Conservation (phyloP, 1,284 basidiomycete genomes). For the Rhodotorula sp. region DNA sequence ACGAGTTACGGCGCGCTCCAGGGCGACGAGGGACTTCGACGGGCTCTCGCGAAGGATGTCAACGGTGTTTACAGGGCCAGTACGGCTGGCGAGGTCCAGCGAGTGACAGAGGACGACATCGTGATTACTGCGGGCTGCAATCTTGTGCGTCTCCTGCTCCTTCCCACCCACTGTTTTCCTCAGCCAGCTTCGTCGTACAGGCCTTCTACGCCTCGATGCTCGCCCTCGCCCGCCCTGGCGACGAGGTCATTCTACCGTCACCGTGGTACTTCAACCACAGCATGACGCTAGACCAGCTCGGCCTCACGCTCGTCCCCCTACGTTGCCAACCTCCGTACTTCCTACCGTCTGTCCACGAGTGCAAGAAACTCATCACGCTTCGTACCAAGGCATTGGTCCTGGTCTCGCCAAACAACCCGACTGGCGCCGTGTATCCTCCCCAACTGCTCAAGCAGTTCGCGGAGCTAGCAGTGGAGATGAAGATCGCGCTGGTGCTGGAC, state of each 20-base stretch:
- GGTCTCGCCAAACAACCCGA: constrained; percentile 73
- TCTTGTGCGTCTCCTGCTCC: constrained; percentile 46
- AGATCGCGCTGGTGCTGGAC: constrained; percentile 69
- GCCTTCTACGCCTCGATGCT: constrained; percentile 66
- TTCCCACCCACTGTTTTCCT: not conserved
- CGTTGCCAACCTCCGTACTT: constrained; percentile 60
- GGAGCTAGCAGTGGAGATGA: constrained; percentile 58
- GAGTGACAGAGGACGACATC: constrained; percentile 54
- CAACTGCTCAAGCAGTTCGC: constrained; percentile 64
- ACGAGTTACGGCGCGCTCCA: constrained; percentile 65
- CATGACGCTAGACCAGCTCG: constrained; percentile 27
- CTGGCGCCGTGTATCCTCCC: constrained; percentile 69
- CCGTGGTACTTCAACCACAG: constrained; percentile 56
- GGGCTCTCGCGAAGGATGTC: constrained; percentile 65
- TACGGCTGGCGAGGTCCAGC: not conserved
- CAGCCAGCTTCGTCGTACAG: constrained; percentile 59
- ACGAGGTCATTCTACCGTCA: constrained; percentile 73
- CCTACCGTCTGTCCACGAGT: constrained; percentile 58
- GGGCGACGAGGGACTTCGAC: constrained; percentile 62
- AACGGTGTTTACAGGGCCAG: constrained; percentile 58
- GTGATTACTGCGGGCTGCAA: constrained; percentile 51
- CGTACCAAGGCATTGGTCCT: constrained; percentile 69
- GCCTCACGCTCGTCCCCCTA: constrained; percentile 61
- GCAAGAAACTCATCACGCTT: constrained; percentile 55
- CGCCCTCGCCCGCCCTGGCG: constrained; percentile 66